Evolutionary conservation across 768 basidiomycete genomes (phyloP), one percentile per base, ranked within the genome.

Genomic region (Macrolepiota dolichaula): DNA sequence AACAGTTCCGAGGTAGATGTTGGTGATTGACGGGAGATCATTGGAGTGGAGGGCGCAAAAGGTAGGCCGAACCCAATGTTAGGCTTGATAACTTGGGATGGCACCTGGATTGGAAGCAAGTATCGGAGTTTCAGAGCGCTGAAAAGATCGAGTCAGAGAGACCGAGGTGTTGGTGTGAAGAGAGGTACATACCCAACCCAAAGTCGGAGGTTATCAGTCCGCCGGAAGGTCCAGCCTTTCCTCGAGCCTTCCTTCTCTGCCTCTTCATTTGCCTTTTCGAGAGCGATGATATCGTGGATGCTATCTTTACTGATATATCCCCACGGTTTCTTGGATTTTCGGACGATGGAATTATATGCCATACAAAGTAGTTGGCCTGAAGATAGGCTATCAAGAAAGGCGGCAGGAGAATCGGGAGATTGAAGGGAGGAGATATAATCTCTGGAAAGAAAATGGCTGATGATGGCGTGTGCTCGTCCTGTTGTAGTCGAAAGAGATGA

Each of bases 41-140:
- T 27, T 47, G 71, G 68, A 3, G 67, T 65, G 7, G 69, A 69
- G 9, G 67, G 65, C 22, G 66, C 59, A 27, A 69, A 61, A 32
- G 70, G 67, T 50, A 70, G 57, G 49, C 65, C 57, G 36, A 55
- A 62, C 24, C 63, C 67, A 62, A 69, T 35, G 38, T 25, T 49
- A 44, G 56, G 57, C 63, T 51, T 67, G 68, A 63, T 67, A 63
- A 61, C 68, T 35, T 77, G 72, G 3, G 79, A 74, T 2, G 86
- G 86, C 3, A 81, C 73, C 47, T 83, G 76, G 36, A 96, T 81
- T 4, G 89, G 87, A 17, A 95, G 77, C 61, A 86, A 77, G 67
- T 95, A 96, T 19, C 94, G 87, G 27, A 95, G 75, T 67, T 91
- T 94, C 63, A 96, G 76, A 0, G 94, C 93, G 1, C 92, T 89